phyloP scores from a whole-genome alignment of 1,284 basidiomycete species.

The Termitomyces sp. region DNA sequence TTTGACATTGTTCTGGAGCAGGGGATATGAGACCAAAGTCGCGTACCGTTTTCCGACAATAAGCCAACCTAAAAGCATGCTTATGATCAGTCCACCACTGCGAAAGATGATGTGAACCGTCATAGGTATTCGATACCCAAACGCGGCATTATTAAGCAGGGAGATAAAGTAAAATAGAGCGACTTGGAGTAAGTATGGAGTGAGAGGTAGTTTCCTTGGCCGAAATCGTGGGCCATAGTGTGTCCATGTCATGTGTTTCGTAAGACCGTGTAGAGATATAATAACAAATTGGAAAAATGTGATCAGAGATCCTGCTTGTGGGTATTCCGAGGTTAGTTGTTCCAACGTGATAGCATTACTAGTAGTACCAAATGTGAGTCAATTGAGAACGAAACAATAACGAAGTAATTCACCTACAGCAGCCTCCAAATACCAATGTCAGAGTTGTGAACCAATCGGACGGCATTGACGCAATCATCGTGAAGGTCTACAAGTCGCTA shows the following conservation, averaged over 20 bases:
- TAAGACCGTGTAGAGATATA: conserved; percentile 67
- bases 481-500: neutral
- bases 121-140: conserved; percentile 85
- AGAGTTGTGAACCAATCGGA: conserved; percentile 58
- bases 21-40: neutral
- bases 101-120: conserved; percentile 93
- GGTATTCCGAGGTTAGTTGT: conserved; percentile 57
- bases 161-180: conserved; percentile 78
- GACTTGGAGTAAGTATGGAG: conserved; percentile 78
- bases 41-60: conserved; percentile 53
- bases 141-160: conserved; percentile 88
- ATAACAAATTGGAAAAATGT: conserved; percentile 82
- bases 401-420: conserved; percentile 55
- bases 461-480: conserved; percentile 12
- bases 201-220: conserved; percentile 66
- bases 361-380: neutral
- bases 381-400: neutral
- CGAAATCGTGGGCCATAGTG: conserved; percentile 45
- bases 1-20: neutral
- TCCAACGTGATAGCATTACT: conserved; percentile 74
- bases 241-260: conserved; percentile 47
- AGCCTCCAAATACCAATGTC: conserved; percentile 73
- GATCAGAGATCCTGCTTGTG: conserved; percentile 70
- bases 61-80: conserved; percentile 70
- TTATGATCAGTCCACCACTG: conserved; percentile 83